Conservation (phyloP, 495 filamentous ascomycete genomes). For the Neurospora sp. region DNA sequence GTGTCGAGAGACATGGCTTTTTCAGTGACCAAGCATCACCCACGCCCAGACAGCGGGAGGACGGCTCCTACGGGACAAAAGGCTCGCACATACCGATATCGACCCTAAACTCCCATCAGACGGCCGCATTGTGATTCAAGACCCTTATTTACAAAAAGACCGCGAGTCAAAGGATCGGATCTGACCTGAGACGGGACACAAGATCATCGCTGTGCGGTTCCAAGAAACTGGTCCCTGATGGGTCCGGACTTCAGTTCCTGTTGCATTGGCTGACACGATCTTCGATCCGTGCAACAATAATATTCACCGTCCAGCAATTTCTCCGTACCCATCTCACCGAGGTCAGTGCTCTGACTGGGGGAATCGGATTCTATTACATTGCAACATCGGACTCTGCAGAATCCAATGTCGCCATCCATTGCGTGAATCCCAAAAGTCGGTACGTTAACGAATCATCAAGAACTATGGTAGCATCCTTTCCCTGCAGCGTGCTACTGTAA, state of each 20-base stretch:
- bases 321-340: background rate
- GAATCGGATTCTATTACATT: background rate
- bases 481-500: background rate
- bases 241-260: background rate
- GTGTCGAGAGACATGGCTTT: background rate
- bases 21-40: background rate
- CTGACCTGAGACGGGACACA: background rate
- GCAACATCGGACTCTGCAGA: background rate
- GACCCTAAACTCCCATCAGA: background rate
- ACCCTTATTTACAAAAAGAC: background rate
- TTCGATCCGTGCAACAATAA: background rate
- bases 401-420: background rate
- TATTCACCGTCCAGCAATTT: background rate
- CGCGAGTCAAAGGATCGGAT: background rate
- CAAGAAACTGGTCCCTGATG: background rate
- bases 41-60: background rate
- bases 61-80: background rate
- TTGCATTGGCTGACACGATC: background rate
- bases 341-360: background rate
- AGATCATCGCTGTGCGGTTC: background rate
- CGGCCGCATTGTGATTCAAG: background rate
- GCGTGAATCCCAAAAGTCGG: background rate
- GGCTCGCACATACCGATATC: background rate
- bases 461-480: background rate
- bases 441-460: background rate